A percentile compares a stretch with the other conserved stretches of the same genome.
phyloP scores from a whole-genome alignment of 2,329 filamentous ascomycete species.

The Neofusicoccum laricinum region DNA sequence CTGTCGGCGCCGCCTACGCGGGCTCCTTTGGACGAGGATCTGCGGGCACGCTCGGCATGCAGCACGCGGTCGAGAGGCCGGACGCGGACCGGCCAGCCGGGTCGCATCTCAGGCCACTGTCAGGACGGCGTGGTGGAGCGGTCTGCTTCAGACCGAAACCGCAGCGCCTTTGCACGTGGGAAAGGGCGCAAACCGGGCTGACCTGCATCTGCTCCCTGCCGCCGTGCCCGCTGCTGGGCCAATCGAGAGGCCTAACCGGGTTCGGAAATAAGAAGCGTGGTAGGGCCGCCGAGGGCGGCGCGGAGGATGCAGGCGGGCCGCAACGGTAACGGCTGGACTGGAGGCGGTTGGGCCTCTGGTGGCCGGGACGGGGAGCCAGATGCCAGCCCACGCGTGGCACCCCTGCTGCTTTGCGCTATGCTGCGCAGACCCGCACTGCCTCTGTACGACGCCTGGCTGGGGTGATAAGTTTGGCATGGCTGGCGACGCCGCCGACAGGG shows the following conservation, averaged over 20 bases:
- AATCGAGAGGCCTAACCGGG: not conserved
- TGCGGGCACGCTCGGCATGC: too few species aligned
- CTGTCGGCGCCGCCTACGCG: too few species aligned
- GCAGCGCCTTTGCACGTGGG: not conserved
- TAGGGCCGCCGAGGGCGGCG: not conserved
- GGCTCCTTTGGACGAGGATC: too few species aligned
- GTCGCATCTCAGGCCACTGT: not conserved
- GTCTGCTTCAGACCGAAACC: not conserved
- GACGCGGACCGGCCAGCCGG: not conserved
- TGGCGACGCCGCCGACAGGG: not conserved
- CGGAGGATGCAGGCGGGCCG: not conserved
- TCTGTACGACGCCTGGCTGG: conserved; percentile 14
- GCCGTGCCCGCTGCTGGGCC: not conserved
- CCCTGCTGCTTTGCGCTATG: not conserved
- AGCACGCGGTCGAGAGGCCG: too few species aligned
- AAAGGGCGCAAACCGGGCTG: not conserved
- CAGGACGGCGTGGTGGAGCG: not conserved
- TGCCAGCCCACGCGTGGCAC: conserved; percentile 10
- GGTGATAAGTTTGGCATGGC: conserved; percentile 6
- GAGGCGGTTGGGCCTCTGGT: not conserved
- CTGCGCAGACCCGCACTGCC: not conserved
- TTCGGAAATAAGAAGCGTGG: not conserved
- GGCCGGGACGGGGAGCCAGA: not conserved
- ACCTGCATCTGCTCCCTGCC: not conserved
- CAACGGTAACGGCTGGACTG: not conserved